Evolutionary conservation across 257 asterid species (phyloP), one percentile per base, ranked within the genome.

Genomic region (Eucommia ulmoides): DNA sequence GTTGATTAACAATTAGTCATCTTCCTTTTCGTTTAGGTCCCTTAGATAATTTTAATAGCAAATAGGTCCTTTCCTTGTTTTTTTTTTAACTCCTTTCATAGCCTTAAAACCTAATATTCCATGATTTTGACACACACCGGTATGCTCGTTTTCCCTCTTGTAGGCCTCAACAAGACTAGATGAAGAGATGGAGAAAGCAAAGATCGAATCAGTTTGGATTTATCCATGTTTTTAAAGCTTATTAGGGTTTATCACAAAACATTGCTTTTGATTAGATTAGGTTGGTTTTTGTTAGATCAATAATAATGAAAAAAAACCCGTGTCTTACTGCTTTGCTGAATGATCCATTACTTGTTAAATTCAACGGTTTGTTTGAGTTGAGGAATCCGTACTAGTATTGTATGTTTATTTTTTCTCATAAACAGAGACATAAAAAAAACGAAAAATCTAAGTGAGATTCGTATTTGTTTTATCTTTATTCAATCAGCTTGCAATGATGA

Each of bases 401-500:
- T n/a, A n/a, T n/a, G n/a, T n/a, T n/a, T n/a, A n/a, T n/a, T n/a
- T n/a, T n/a, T n/a, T n/a, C n/a, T n/a, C n/a, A n/a, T n/a, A n/a
- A n/a, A n/a, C n/a, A n/a, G n/a, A n/a, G n/a, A n/a, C n/a, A n/a
- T n/a, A n/a, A n/a, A n/a, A n/a, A n/a, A n/a, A n/a, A n/a, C n/a
- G n/a, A n/a, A n/a, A n/a, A n/a, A n/a, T n/a, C n/a, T n/a, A n/a
- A n/a, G n/a, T n/a, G n/a, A n/a, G n/a, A n/a, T n/a, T n/a, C n/a
- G n/a, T n/a, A n/a, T n/a, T n/a, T n/a, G n/a, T n/a, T n/a, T n/a
- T 12, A 29, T 29, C 60, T 60, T 62, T 68, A 70, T 72, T 73
- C 63, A 63, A 76, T 73, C 95, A 81, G 94, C 88, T 78, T 73
- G 76, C 88, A 77, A 65, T 80, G 95, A 79, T 71, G 92, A 81